Percentiles rank a stretch among this genome's conserved stretches.
Evolutionary conservation across 441 rosid species (phyloP).

Genomic region (Mallotus repandus): DNA sequence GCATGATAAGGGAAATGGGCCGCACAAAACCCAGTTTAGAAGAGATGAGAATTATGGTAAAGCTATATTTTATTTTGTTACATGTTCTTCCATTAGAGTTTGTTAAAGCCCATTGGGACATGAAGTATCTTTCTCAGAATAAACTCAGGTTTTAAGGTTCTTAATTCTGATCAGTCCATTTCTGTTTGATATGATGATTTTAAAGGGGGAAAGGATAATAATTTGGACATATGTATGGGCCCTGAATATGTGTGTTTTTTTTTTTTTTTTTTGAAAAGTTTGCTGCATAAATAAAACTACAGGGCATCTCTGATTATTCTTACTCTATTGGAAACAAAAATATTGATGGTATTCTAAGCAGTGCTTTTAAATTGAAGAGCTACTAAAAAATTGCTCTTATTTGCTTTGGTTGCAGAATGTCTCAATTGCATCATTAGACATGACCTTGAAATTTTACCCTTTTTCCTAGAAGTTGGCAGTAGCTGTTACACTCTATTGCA

Average conservation of each 20-base stretch:
- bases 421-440: neutral
- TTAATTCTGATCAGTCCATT: neutral
- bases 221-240: neutral
- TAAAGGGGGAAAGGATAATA: too few relatives aligned
- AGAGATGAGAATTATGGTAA: conserved; percentile 90
- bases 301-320: neutral
- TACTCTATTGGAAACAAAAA: neutral
- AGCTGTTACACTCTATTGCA: neutral
- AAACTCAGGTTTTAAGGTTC: neutral
- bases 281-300: neutral
- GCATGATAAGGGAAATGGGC: conserved; percentile 82
- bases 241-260: neutral
- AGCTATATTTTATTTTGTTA: conserved; percentile 11
- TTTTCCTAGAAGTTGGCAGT: neutral
- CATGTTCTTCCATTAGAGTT: neutral
- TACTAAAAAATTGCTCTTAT: neutral
- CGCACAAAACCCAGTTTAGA: conserved; percentile 95
- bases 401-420: neutral
- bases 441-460: neutral
- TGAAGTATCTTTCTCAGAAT: neutral
- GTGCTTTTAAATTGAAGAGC: neutral
- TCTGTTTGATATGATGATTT: neutral
- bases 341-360: neutral
- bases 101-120: neutral
- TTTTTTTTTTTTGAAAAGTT: neutral